Conservation (phyloP, 345 rosid species). For the Pistacia atlantica region DNA sequence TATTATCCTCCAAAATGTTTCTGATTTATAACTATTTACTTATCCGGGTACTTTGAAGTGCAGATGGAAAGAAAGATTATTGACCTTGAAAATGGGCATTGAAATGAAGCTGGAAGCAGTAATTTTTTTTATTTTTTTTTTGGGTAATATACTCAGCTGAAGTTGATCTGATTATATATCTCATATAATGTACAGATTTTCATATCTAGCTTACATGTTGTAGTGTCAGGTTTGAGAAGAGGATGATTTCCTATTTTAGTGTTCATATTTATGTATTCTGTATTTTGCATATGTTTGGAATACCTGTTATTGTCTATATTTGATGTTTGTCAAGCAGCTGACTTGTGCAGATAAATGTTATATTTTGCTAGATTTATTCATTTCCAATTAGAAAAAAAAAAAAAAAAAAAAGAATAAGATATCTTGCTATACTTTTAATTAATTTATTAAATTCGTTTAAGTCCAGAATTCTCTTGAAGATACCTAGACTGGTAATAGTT, state of each 20-base stretch:
- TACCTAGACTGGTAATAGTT: too few relatives aligned
- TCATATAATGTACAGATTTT: not conserved
- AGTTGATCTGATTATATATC: conserved; percentile 7
- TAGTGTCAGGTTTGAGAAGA: conserved; percentile 5
- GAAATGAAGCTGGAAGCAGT: not conserved
- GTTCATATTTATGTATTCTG: not conserved
- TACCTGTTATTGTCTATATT: not conserved
- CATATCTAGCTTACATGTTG: conserved; percentile 8
- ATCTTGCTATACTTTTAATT: too few relatives aligned
- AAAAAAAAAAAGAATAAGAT: too few relatives aligned
- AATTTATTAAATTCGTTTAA: too few relatives aligned
- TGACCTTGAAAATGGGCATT: conserved; percentile 21
- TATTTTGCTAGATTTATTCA: not conserved
- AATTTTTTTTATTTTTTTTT: not conserved
- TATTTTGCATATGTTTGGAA: not conserved
- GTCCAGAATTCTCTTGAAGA: too few relatives aligned
- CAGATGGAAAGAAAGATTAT: conserved; percentile 33
- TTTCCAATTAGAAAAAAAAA: too few relatives aligned
- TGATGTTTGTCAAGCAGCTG: not conserved
- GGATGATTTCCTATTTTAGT: not conserved
- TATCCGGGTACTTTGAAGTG: conserved; percentile 13
- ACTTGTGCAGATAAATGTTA: not conserved
- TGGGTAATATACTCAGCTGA: conserved; percentile 5
- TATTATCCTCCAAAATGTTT: not conserved
- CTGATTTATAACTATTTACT: not conserved